Percentiles rank a stretch among this genome's conserved stretches.
These are phyloP conservation scores for Raddia guianensis DNA, from an alignment of 176 grass and related monocot genomes.

Conservation along the genomic window DNA sequence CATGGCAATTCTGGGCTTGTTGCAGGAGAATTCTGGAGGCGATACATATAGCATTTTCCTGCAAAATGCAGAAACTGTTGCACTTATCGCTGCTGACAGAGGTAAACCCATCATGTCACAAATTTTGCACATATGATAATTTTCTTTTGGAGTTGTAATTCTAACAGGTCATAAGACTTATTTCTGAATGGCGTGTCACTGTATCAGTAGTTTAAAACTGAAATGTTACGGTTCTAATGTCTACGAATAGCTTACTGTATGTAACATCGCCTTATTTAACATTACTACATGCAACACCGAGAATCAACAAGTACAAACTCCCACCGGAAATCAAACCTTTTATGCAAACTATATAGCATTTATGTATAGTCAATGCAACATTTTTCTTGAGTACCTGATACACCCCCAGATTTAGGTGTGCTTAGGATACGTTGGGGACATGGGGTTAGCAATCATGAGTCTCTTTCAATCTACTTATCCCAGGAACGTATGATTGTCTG, in stretches of 20 bases:
- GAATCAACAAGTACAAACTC: not conserved
- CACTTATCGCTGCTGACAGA: slow-evolving; percentile 55
- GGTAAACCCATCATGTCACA: slow-evolving; percentile 38
- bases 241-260: not conserved
- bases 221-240: not conserved
- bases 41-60: slow-evolving; percentile 88
- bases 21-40: slow-evolving; percentile 56
- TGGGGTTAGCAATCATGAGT: not conserved
- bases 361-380: not conserved
- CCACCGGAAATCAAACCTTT: not conserved
- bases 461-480: slow-evolving; percentile 3
- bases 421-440: not conserved
- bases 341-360: not conserved
- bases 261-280: not conserved
- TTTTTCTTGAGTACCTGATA: not conserved
- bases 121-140: not conserved
- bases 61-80: slow-evolving; percentile 96
- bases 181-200: not conserved
- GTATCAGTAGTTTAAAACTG: not conserved
- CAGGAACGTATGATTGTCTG: not conserved
- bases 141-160: not conserved
- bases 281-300: not conserved
- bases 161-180: not conserved
- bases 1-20: slow-evolving; percentile 32
- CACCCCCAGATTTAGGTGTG: not conserved